Evolutionary conservation across 768 basidiomycete species (phyloP), one percentile per base, ranked within the genome.

Genomic region (Boletellus ananas): DNA sequence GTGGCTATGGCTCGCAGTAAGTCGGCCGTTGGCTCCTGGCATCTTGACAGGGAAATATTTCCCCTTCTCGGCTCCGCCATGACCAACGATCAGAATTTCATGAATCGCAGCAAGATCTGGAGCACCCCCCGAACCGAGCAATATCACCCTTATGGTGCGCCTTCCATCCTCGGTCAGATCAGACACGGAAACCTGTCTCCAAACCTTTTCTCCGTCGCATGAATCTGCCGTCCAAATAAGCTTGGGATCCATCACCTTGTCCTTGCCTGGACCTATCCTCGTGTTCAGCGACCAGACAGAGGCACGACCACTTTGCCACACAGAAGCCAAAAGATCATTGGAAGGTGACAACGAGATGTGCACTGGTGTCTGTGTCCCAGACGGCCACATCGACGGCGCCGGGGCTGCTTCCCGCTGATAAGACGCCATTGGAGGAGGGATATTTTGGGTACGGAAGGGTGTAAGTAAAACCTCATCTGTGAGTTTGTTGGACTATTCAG

Each of bases 361-460:
- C 9, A 84, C 64, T 0, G 94, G 90, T 56, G 66, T n/a, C 61
- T 56, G 45, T 29, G 39, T 36, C 13, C 14, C 7, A 8, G 54
- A 43, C 33, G 55, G 53, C 33, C 51, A 17, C 23, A 14, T 7
- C 44, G 51, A 16, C 49, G 48, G 11, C 23, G 56, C 40, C 10
- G 52, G 36, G 12, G 63, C 42, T 46, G 68, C 17, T 63, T 69
- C 40, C 44, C 81, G 69, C 35, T 69, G 68, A 57, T 77, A 74
- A 1, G 91, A 85, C 1, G 85, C 89, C 92, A 96, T 94, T 0
- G 96, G 96, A n/a, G 96, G 96, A n/a, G 95, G 96, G 5, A 95
- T 79, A 62, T 96, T 97, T 70, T 95, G 90, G 1, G 82, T 79
- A 35, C 94, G 80, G 77, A 98, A 98, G 14, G 96, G 90, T 2